Evolutionary conservation across 1,284 basidiomycete genomes (phyloP), one percentile per base, ranked within the genome.

Genomic region (Blastosporella zonata): DNA sequence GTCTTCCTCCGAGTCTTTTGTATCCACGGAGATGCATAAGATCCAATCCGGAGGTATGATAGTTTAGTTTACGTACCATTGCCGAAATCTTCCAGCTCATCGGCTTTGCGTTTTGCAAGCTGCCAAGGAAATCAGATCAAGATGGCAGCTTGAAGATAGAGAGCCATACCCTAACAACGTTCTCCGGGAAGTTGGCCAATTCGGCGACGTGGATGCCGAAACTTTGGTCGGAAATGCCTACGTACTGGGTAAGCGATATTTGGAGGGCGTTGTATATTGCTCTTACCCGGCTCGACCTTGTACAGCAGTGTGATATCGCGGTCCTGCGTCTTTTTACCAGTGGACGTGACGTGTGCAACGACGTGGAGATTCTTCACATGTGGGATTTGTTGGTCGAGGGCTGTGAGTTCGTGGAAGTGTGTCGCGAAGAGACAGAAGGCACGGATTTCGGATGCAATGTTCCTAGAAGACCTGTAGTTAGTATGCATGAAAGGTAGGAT

Each of bases 151-250:
- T 40, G 17, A 17, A 46, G 3, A 27, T 4, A 17, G 22, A 21
- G 28, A 22, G 23, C 27, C 28, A 9, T 25, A 94, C 90, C 74
- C 87, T 91, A 53, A 98, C 84, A 3, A 99, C 95, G 54, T 84
- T 87, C 48, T 95, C 90, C 0, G 96, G 97, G 69, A 99, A 99
- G 63, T 96, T 93, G 9, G 97, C 96, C 29, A 99, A 74, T 64
- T 96, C 83, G 0, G 97, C 97, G 17, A 99, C 97, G 59, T 99
- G 95, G 38, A 99, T 99, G 69, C 97, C 97, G 62, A 98, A 97
- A 63, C 92, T 95, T 67, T 98, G 96, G 63, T 99, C 96, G 53
- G 91, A 92, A 33, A 93, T 78, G 10, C 90, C 89, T 81, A 43
- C 7, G 25, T 15, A 31, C 33, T 48, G 20, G 25, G 10, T 36